Base-by-base conservation (phyloP, 2,329 filamentous ascomycete species). In the Botrytis deweyae region DNA sequence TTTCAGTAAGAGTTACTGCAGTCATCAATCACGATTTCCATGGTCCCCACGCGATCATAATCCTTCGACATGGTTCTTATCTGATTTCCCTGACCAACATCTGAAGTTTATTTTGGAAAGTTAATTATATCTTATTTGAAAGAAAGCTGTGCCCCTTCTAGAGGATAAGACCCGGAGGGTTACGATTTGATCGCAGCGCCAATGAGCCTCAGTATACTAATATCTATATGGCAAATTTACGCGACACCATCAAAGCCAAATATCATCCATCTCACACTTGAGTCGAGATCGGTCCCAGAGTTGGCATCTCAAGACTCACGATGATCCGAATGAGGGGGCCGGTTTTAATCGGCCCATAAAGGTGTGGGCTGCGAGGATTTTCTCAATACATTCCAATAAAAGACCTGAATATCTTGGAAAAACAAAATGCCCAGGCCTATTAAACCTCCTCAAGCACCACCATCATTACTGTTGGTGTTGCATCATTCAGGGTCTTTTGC, bases 11-110 rank as follows among this genome's bases (percentile, higher is more conserved):
- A 68, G 40, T 69, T 58, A 20, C 49, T 58, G 66, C 49, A 44
- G 49, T 42, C n/a, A 69, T 69, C 49, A 69, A 42, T 58, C 61
- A 63, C 40, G 16, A 12, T 63, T n/a, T 42, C 22, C 49, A 42
- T 68, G 36, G 36, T 58, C 49, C 66, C 66, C 46, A 59, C 66
- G 66, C 66, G 66, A 69, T 59, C 36, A 10, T 42, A 33, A 58
- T 58, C 16, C 65, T 58, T 42, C 46, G 65, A 20, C 36, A 40
- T 29, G 46, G 36, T 69, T 42, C n/a, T 40, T 25, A 16, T 42
- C 66, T 58, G 38, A 33, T 68, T 58, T 58, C 7, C 49, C 25
- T 33, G 10, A 14, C 20, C 36, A 14, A 58, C 10, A 22, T 33
- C n/a, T 58, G 38, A 58, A 33, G 18, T 42, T 42, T 33, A 2